Base-by-base conservation (phyloP, 164 flowering plant genomes). In the Tetracentron sinense region DNA sequence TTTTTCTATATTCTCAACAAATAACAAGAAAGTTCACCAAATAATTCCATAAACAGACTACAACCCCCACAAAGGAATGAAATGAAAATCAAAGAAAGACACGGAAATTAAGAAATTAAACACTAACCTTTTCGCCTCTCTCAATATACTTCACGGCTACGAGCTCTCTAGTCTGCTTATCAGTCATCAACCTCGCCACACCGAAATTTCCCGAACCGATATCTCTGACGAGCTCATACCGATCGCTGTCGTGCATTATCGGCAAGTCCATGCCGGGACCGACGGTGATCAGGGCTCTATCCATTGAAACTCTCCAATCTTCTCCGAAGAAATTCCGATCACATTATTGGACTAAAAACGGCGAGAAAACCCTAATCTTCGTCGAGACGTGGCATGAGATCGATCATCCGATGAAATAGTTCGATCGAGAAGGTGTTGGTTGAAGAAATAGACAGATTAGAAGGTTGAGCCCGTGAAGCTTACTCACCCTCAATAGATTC, bases 81-180 rank as follows among this genome's bases (percentile, higher is more conserved):
- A 19, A 2, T 38, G 11, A 51, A 58, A 29, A n/a, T 8, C 19
- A 14, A 59, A 60, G 33, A 46, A 50, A 10, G 14, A 44, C 6
- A 27, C 63, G 54, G 15, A 11, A 49, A 3, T 19, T 8, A n/a
- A 21, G 6, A 16, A 38, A 4, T 1, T 19, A 23, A 51, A 11
- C 6, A 51, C 85, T 59, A 48, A 89, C 97, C 97, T 91, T 91
- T 72, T 91, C 96, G 62, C 97, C 97, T 69, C 97, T 74, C 84
- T 91, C 97, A 68, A 91, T 88, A 71, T 91, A 88, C 82, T 91
- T 91, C 7, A 91, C 96, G 31, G 97, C 97, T 26, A 91, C 96
- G 23, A 91, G 90, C 75, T 91, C 94, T 29, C 69, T 79, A 8
- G 82, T 89, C 63, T 78, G 83, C 74, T 80, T 85, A 68, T 91